These are phyloP conservation scores for Udeniomyces megalosporus DNA, from an alignment of 768 basidiomycete genomes.

Conservation along the genomic window DNA sequence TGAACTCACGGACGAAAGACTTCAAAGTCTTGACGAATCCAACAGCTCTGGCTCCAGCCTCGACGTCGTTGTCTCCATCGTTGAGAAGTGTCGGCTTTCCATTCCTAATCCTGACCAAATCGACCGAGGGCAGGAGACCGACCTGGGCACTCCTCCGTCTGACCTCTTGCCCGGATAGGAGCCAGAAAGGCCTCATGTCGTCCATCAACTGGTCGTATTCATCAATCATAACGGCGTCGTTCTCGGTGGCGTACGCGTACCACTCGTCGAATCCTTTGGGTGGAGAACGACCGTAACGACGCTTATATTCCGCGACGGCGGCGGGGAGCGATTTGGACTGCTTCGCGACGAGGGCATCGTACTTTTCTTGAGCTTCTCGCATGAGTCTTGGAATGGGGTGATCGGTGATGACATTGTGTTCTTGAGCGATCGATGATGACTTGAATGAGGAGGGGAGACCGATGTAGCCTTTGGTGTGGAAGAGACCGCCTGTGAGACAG, in stretches of 20 bases:
- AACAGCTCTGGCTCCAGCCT: slow-evolving; percentile 58
- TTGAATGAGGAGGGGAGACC: too few species aligned
- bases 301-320: slow-evolving; percentile 27
- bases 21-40: slow-evolving; percentile 63
- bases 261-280: slow-evolving; percentile 27
- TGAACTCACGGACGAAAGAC: slow-evolving; percentile 36
- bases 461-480: not conserved
- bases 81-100: slow-evolving; percentile 48
- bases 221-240: slow-evolving; percentile 64
- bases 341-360: slow-evolving; percentile 21
- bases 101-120: slow-evolving; percentile 56
- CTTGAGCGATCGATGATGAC: not conserved
- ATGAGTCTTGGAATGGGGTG: slow-evolving; percentile 31
- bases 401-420: not conserved
- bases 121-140: slow-evolving; percentile 63
- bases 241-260: slow-evolving; percentile 52
- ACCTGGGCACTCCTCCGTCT: slow-evolving; percentile 46
- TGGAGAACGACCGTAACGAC: slow-evolving; percentile 24
- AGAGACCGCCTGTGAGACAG: not conserved
- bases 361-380: slow-evolving; percentile 24
- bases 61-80: slow-evolving; percentile 46
- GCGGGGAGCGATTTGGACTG: slow-evolving; percentile 27
- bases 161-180: slow-evolving; percentile 53
- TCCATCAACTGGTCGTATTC: slow-evolving; percentile 59
- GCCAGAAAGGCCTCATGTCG: slow-evolving; percentile 77